Conservation (phyloP, 306 rosid genomes). For the Abrus pulchellus region DNA sequence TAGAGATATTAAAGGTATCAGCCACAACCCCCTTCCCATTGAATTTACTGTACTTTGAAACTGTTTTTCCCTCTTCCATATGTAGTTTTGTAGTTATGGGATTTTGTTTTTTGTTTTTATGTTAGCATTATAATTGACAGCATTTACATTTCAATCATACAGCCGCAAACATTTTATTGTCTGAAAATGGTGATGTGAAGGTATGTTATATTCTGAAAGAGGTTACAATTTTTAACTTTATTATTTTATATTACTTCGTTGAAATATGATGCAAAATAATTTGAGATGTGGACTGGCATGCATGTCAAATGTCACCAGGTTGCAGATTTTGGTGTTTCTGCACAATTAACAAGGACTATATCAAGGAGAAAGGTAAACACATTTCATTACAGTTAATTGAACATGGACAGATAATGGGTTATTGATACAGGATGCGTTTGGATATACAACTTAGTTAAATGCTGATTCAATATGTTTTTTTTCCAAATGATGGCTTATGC, state of each 20-base stretch:
- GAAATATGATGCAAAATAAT: conserved; percentile 42
- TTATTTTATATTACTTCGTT: conserved; percentile 40
- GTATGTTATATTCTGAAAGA: conserved; percentile 54
- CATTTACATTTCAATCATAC: conserved; percentile 60
- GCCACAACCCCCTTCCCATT: conserved; percentile 16
- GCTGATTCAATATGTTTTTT: too few relatives aligned
- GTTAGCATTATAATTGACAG: conserved; percentile 47
- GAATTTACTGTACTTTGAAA: conserved; percentile 29
- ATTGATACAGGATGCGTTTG: neutral
- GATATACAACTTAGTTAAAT: too few relatives aligned
- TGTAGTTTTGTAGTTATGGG: conserved; percentile 28
- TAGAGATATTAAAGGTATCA: conserved; percentile 93
- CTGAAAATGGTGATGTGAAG: conserved; percentile 98
- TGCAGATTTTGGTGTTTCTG: conserved; percentile 99
- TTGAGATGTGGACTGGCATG: conserved; percentile 47
- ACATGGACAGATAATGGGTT: neutral
- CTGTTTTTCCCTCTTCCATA: conserved; percentile 22
- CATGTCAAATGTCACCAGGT: conserved; percentile 68
- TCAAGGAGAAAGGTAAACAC: conserved; percentile 94
- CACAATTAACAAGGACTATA: conserved; percentile 96
- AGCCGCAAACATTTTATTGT: conserved; percentile 97
- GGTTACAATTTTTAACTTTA: conserved; percentile 30
- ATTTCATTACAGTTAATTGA: conserved; percentile 34
- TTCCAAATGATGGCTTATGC: too few relatives aligned
- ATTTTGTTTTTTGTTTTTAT: conserved; percentile 37